These are phyloP conservation scores for Leccinum griseonigrum DNA, from an alignment of 1,284 basidiomycete species.

Conservation along the genomic window DNA sequence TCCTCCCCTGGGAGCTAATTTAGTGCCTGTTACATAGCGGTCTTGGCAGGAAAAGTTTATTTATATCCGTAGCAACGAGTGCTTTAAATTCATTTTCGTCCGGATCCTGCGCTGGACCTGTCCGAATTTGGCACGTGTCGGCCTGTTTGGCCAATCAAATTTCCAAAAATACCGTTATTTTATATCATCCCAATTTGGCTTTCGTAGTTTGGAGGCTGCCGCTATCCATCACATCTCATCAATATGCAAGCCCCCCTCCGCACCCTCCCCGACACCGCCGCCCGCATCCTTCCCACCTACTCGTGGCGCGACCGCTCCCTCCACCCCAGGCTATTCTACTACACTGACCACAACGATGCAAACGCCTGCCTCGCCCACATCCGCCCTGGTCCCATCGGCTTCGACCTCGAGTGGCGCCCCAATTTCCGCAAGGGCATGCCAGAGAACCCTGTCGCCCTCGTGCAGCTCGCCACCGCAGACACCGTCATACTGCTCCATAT, in stretches of 20 bases:
- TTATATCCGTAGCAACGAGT: constrained; percentile 27
- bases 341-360: constrained; percentile 22
- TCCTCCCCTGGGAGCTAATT: constrained; percentile 15
- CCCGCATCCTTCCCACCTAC: constrained; percentile 19
- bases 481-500: constrained; percentile 63
- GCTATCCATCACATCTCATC: constrained; percentile 9
- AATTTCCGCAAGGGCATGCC: constrained; percentile 45
- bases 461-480: constrained; percentile 60
- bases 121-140: constrained; percentile 10
- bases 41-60: constrained; percentile 33
- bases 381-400: constrained; percentile 49
- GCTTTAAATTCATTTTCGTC: constrained; percentile 21
- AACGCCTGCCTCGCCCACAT: constrained; percentile 21
- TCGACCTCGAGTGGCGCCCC: constrained; percentile 77
- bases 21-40: constrained; percentile 31
- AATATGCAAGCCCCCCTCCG: constrained; percentile 11
- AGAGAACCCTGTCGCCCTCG: constrained; percentile 65
- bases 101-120: constrained; percentile 10
- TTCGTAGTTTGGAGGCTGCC: constrained; percentile 7
- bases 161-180: constrained; percentile 6
- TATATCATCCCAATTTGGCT: constrained; percentile 17
- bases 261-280: not conserved
- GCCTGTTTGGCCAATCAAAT: constrained; percentile 25
- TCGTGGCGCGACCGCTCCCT: constrained; percentile 19
- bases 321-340: constrained; percentile 21